These are phyloP conservation scores for Stephania yunnanensis DNA, from an alignment of 164 flowering plant species.

Conservation along the genomic window DNA sequence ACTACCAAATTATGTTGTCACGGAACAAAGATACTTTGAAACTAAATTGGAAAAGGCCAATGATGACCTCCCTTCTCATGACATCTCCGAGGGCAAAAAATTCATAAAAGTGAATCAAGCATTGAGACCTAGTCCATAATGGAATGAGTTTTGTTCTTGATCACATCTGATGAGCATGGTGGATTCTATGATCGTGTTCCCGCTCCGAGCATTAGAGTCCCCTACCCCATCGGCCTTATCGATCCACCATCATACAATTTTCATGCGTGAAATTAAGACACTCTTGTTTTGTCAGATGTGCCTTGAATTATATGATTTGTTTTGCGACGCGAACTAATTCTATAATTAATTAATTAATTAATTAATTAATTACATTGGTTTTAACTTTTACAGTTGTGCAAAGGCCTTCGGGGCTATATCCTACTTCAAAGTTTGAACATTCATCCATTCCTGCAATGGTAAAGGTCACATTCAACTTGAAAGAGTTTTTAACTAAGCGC, in stretches of 20 bases:
- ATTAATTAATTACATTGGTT: too few relatives aligned
- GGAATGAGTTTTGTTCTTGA: conserved; percentile 31
- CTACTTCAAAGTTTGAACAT: conserved; percentile 73
- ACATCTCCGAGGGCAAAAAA: conserved; percentile 28
- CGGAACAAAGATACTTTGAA: conserved; percentile 31
- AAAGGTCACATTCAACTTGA: conserved; percentile 70
- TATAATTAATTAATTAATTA: too few relatives aligned
- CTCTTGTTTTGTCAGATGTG: too few relatives aligned
- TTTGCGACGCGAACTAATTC: too few relatives aligned
- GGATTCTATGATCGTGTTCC: conserved; percentile 68
- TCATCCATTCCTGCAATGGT: conserved; percentile 87
- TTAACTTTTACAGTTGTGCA: conserved; percentile 69
- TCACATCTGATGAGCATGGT: conserved; percentile 34
- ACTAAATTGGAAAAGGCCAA: conserved; percentile 23
- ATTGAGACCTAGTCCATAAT: conserved; percentile 34
- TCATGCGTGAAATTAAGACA: too few relatives aligned
- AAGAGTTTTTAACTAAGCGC: too few relatives aligned
- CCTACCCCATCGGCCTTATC: conserved; percentile 57
- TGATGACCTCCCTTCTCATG: conserved; percentile 37
- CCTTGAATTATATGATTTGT: too few relatives aligned
- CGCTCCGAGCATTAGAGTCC: conserved; percentile 55
- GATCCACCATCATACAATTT: conserved; percentile 60
- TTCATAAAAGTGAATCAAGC: too few relatives aligned
- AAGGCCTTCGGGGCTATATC: conserved; percentile 63
- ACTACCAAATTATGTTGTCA: conserved; percentile 30